phyloP scores from a whole-genome alignment of 164 flowering plant species.

The Tinospora cordifolia region DNA sequence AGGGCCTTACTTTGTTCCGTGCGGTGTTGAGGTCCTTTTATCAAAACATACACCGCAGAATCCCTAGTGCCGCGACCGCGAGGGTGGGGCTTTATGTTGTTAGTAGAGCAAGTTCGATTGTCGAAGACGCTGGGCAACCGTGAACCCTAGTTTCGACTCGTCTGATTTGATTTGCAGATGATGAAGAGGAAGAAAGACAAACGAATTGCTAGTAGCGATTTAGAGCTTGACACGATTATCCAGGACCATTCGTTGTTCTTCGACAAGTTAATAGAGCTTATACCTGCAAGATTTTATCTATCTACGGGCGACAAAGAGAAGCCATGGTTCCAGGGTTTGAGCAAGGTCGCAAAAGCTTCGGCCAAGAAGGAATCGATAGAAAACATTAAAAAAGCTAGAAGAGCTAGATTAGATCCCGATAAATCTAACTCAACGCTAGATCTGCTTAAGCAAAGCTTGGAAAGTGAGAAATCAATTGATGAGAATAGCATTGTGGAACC shows the following conservation, averaged over 20 bases:
- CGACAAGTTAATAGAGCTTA: slow-evolving; percentile 55
- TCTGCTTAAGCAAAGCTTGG: slow-evolving; percentile 44
- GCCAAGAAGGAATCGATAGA: slow-evolving; percentile 57
- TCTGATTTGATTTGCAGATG: background rate
- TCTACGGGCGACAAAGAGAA: slow-evolving; percentile 44
- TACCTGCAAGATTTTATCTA: slow-evolving; percentile 66
- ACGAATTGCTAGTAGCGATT: background rate
- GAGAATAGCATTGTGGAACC: slow-evolving; percentile 6
- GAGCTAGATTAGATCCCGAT: slow-evolving; percentile 75
- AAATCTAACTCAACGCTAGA: slow-evolving; percentile 54
- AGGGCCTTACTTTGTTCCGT: no score
- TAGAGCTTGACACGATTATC: slow-evolving; percentile 37
- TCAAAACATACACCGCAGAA: no score
- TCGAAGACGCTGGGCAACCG: no score
- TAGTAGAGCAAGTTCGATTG: no score
- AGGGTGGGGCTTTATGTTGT: no score
- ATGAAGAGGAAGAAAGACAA: slow-evolving; percentile 1
- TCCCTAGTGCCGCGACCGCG: no score
- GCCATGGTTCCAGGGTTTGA: slow-evolving; percentile 71
- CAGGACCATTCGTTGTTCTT: slow-evolving; percentile 42
- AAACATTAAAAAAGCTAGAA: slow-evolving; percentile 68
- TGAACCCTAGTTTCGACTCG: background rate
- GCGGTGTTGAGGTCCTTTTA: no score
- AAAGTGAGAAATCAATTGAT: slow-evolving; percentile 28
- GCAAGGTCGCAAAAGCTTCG: slow-evolving; percentile 52